phyloP scores from a whole-genome alignment of 495 filamentous ascomycete genomes.

The Aspergillus baeticus region DNA sequence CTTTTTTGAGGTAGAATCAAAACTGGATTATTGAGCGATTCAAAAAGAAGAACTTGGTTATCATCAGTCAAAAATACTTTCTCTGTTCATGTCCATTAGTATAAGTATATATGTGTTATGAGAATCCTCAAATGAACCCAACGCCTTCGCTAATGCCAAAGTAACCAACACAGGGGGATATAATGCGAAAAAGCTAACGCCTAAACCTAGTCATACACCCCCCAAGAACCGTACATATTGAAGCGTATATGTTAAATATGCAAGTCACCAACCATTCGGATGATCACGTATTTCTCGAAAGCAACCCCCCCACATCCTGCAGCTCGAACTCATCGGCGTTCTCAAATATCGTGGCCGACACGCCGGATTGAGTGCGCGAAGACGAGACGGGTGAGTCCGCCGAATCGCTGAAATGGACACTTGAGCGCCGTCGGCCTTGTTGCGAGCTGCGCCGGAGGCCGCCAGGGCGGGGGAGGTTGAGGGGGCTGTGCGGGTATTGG shows the following conservation, averaged over 20 bases:
- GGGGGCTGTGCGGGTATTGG: neutral
- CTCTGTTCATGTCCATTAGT: too few species aligned
- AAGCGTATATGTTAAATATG: neutral
- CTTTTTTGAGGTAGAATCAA: too few species aligned
- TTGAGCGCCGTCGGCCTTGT: conserved; percentile 12
- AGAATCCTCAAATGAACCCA: neutral
- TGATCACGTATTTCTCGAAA: conserved; percentile 24
- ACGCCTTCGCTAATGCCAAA: conserved; percentile 6
- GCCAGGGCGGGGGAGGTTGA: conserved; percentile 11
- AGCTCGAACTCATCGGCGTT: conserved; percentile 37
- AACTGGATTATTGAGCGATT: too few species aligned
- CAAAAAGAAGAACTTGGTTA: too few species aligned
- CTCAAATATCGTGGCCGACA: conserved; percentile 20
- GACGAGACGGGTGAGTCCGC: conserved; percentile 20
- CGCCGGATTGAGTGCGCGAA: conserved; percentile 25
- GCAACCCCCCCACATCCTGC: conserved; percentile 55
- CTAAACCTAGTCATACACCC: neutral
- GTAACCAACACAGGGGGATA: neutral
- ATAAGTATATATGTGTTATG: too few species aligned
- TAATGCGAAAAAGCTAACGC: neutral
- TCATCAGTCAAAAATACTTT: too few species aligned
- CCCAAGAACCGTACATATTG: neutral
- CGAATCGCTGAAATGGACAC: conserved; percentile 23
- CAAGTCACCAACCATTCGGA: neutral
- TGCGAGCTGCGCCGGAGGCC: conserved; percentile 13